phyloP scores from a whole-genome alignment of 495 filamentous ascomycete species.

The Pyrenula massariospora region DNA sequence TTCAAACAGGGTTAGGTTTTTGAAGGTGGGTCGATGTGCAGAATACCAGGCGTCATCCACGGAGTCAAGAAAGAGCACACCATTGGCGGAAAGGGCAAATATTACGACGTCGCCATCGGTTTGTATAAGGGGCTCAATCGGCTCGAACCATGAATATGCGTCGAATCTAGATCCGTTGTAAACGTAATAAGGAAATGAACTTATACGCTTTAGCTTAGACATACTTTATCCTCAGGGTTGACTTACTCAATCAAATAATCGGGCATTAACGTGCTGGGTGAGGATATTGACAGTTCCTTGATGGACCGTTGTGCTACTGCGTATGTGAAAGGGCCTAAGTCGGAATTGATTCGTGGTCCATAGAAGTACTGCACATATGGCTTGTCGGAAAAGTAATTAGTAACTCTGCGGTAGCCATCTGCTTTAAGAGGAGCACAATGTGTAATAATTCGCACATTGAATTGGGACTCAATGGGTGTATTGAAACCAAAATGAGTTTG shows the following conservation, averaged over 20 bases:
- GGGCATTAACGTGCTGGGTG: too few relatives aligned
- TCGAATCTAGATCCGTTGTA: background rate
- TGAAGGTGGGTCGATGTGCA: background rate
- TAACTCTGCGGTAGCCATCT: background rate
- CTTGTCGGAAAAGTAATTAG: background rate
- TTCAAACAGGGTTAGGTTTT: too few relatives aligned
- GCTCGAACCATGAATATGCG: background rate
- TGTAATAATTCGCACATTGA: background rate
- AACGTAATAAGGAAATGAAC: background rate
- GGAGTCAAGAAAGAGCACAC: background rate
- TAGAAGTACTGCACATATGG: background rate
- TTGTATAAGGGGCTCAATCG: background rate
- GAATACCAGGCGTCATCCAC: background rate
- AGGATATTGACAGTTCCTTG: too few relatives aligned
- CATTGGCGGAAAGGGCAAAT: background rate
- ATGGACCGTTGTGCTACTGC: background rate
- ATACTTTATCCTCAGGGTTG: background rate
- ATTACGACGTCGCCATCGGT: background rate
- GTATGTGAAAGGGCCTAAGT: background rate
- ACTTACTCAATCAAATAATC: background rate
- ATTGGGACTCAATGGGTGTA: background rate
- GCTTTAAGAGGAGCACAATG: background rate
- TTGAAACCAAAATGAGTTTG: slow-evolving; percentile 11
- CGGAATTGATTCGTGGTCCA: background rate
- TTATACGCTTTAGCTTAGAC: background rate